phyloP scores from a whole-genome alignment of 2,329 filamentous ascomycete genomes.

The Elsinoe ampelina region DNA sequence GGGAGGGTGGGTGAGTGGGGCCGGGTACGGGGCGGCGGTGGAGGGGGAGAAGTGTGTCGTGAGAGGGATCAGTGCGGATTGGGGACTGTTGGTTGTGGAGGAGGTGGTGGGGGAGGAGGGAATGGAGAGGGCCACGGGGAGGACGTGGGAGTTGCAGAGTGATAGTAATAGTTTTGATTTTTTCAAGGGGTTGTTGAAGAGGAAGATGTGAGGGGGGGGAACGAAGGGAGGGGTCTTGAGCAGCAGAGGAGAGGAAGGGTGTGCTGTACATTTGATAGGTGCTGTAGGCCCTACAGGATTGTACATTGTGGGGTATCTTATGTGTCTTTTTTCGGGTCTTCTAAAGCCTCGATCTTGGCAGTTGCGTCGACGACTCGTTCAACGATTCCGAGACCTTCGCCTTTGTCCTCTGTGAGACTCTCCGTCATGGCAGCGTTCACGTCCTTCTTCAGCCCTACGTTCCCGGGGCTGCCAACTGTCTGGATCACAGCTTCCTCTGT shows the following conservation, averaged over 20 bases:
- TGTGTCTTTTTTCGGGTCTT: not conserved
- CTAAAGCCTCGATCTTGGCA: not conserved
- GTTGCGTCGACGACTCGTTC: slow-evolving; percentile 2
- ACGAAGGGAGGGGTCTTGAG: not conserved
- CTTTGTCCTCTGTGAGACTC: not conserved
- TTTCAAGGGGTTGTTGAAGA: slow-evolving; percentile 75
- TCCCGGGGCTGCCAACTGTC: slow-evolving; percentile 18
- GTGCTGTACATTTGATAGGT: not conserved
- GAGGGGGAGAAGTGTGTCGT: slow-evolving; percentile 67
- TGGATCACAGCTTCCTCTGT: slow-evolving; percentile 12
- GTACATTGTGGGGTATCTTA: not conserved
- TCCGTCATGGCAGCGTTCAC: slow-evolving; percentile 22
- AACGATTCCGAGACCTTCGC: not conserved
- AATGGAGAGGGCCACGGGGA: slow-evolving; percentile 58
- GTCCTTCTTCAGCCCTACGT: slow-evolving; percentile 26
- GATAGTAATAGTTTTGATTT: slow-evolving; percentile 99
- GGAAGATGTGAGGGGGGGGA: slow-evolving; percentile 50
- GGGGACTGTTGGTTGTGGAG: slow-evolving; percentile 76
- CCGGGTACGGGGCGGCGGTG: slow-evolving; percentile 54
- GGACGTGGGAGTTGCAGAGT: slow-evolving; percentile 75
- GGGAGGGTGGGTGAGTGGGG: slow-evolving; percentile 76
- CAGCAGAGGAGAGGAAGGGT: not conserved
- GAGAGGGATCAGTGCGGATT: slow-evolving; percentile 82
- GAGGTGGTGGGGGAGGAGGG: slow-evolving; percentile 60
- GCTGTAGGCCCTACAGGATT: not conserved